Evolutionary conservation across 1,139 yeast species (phyloP), one percentile per base, ranked within the genome.

Genomic region (Geotrichum histeridarum): DNA sequence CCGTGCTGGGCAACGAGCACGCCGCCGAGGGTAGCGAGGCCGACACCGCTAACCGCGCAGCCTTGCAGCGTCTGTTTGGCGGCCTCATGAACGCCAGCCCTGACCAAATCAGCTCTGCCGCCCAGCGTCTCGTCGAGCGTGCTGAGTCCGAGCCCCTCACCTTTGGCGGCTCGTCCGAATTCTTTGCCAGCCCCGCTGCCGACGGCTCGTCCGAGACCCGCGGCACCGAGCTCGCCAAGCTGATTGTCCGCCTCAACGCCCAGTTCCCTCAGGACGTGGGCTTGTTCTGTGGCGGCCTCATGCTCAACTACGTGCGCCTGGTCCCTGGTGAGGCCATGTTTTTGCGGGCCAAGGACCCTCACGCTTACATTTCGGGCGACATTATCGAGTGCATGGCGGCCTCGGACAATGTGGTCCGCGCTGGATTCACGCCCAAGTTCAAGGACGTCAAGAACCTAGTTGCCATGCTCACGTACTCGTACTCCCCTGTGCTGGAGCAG

Each of bases 331-430:
- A 93, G 74, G 98, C 97, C 59, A 89, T 94, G 84, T 93, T 91
- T 69, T 77, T 93, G 69, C 89, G 88, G 69, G 99, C 99, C 50
- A 89, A 90, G 74, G 98, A 90, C 70, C 98, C 98, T 30, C 99
- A 93, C 70, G 99, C 99, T 37, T 93, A 94, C 73, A 93, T 93
- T 61, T 80, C 85, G 54, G 99, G 99, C 61, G 98, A 93, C 70
- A 93, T 93, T 63, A 91, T 93, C 66, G 99, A 93, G 74, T 94
- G 99, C 76, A 93, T 93, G 99, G 99, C 99, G 50, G 97, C 98
- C 11, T 85, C 95, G 42, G 99, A 93, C 70, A 93, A 93, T 67
- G 99, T 93, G 57, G 97, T 93, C 48, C 83, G 99, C 72, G 96
- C 98, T 7, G 99, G 99, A 8, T 93, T 93, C 76, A 93, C 99